A percentile compares a stretch with the other conserved stretches of the same genome.
Conservation (phyloP, 2,329 filamentous ascomycete genomes). For the Penicillium vulpinum region DNA sequence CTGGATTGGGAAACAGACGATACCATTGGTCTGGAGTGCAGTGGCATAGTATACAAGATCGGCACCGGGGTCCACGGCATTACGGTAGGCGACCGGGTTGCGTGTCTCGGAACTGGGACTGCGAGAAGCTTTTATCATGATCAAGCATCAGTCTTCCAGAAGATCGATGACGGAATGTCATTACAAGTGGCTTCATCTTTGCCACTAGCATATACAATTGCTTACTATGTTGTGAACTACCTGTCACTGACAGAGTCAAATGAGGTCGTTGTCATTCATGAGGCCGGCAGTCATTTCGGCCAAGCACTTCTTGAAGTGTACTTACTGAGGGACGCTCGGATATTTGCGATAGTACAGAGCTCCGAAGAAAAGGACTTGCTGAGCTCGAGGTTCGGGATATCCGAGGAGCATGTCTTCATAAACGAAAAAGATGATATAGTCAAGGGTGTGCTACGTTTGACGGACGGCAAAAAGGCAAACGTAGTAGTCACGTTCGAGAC, state of each 20-base stretch:
- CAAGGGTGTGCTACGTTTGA: conserved; percentile 1
- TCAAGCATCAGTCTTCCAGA: conserved; percentile 20
- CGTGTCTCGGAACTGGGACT: conserved; percentile 20
- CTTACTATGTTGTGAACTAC: conserved; percentile 21
- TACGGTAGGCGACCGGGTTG: conserved; percentile 25
- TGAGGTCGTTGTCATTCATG: conserved; percentile 34
- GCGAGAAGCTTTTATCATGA: conserved; percentile 20
- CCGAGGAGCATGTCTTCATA: conserved; percentile 14
- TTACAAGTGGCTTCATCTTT: conserved; percentile 27
- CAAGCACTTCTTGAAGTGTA: conserved; percentile 27
- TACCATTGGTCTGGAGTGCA: conserved; percentile 17
- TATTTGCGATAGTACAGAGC: conserved; percentile 18
- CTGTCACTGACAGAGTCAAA: conserved; percentile 16
- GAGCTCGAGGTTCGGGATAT: conserved; percentile 10
- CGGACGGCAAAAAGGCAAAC: conserved; percentile 11
- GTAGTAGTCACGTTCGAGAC: conserved; percentile 16
- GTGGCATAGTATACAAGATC: conserved; percentile 23
- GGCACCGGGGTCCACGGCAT: conserved; percentile 18
- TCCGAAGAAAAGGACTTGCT: conserved; percentile 10
- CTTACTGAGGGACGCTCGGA: background rate
- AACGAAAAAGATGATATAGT: conserved; percentile 3
- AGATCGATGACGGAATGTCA: conserved; percentile 17
- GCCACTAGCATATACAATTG: conserved; percentile 23
- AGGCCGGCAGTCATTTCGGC: conserved; percentile 23
- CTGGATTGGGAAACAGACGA: background rate